Conservation (phyloP, 2,329 filamentous ascomycete species). For the Cladophialophora chaetospira region DNA sequence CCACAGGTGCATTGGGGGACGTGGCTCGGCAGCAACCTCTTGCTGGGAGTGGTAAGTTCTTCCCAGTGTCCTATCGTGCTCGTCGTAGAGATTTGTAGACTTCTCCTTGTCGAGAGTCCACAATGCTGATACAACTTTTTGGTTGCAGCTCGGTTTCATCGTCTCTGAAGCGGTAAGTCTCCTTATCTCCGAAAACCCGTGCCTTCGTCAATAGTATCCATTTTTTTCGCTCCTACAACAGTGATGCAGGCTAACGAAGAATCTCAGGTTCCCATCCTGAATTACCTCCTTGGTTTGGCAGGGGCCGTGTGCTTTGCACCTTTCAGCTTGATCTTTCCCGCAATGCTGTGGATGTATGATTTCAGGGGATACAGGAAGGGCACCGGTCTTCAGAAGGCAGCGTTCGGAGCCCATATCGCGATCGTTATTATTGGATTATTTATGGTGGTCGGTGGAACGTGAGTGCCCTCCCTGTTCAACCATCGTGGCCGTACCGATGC, state of each 20-base stretch:
- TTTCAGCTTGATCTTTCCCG: constrained; percentile 52
- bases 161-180: constrained; percentile 56
- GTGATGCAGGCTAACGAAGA: too few species aligned
- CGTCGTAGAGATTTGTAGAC: too few species aligned
- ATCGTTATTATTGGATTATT: constrained; percentile 52
- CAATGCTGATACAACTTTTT: too few species aligned
- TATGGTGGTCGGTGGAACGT: constrained; percentile 53
- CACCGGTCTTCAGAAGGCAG: constrained; percentile 37
- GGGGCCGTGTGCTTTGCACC: constrained; percentile 56
- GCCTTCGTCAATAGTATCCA: too few species aligned
- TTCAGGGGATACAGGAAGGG: constrained; percentile 42
- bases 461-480: too few species aligned
- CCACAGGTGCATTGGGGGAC: constrained; percentile 57
- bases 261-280: constrained; percentile 60
- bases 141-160: constrained; percentile 48
- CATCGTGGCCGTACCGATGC: too few species aligned
- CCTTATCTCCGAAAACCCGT: too few species aligned
- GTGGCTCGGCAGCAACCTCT: constrained; percentile 51
- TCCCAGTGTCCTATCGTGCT: too few species aligned
- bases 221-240: too few species aligned
- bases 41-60: constrained; percentile 12
- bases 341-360: constrained; percentile 56
- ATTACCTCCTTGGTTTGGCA: constrained; percentile 55
- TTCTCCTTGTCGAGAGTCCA: too few species aligned
- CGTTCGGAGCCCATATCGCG: constrained; percentile 46